Conservation (phyloP, 1,284 basidiomycete species). For the Chalciporus sp. region DNA sequence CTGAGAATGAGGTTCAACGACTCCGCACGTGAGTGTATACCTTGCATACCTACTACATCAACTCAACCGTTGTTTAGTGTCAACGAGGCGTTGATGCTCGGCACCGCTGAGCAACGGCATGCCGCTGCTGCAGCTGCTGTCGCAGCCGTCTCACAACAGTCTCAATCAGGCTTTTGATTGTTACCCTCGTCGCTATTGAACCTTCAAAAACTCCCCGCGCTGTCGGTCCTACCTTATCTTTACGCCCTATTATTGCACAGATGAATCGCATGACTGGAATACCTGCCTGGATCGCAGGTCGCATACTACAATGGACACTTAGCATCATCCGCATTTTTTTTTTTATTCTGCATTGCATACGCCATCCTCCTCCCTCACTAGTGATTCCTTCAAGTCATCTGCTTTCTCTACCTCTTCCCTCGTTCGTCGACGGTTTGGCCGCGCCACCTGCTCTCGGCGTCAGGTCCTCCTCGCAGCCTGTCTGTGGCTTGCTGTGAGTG, state of each 20-base stretch:
- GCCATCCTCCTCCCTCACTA: constrained; percentile 14
- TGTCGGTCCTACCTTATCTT: constrained; percentile 40
- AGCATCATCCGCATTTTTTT: constrained; percentile 47
- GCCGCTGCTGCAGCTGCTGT: constrained; percentile 60
- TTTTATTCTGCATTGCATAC: constrained; percentile 46
- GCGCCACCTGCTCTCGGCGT: constrained; percentile 41
- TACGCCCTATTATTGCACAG: constrained; percentile 40
- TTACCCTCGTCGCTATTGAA: constrained; percentile 17
- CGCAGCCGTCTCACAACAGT: constrained; percentile 49
- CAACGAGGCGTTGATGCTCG: constrained; percentile 84
- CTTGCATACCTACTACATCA: background rate
- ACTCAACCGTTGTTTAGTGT: constrained; percentile 45
- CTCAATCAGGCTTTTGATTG: constrained; percentile 50
- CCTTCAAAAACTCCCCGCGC: constrained; percentile 25
- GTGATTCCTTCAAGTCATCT: constrained; percentile 22
- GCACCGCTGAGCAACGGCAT: constrained; percentile 70
- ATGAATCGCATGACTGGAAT: constrained; percentile 46
- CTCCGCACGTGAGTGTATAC: constrained; percentile 54
- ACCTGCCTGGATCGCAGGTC: constrained; percentile 59
- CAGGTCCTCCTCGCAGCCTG: constrained; percentile 16
- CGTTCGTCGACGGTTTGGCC: constrained; percentile 43
- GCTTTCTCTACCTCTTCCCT: constrained; percentile 24
- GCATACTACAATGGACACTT: constrained; percentile 50
- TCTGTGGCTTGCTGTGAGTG: constrained; percentile 24
- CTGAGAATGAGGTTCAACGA: constrained; percentile 74